These are phyloP conservation scores for Leccinum olivaceopallidum DNA, from an alignment of 768 basidiomycete species.

Conservation along the genomic window DNA sequence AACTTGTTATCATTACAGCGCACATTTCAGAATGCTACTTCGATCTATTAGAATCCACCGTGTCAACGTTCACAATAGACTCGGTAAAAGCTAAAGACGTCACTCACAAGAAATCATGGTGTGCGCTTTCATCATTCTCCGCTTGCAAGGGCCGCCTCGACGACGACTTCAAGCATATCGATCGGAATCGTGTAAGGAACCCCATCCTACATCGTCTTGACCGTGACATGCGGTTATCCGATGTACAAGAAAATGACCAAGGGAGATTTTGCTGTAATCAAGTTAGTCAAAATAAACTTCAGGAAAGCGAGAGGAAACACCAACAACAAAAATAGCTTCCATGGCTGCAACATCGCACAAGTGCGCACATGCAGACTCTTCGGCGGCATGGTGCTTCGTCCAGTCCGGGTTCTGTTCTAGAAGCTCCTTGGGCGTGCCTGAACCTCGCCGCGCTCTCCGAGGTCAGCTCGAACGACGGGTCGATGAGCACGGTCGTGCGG, in stretches of 20 bases:
- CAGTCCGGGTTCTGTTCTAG: not conserved
- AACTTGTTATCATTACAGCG: too few relatives aligned
- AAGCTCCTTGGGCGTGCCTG: not conserved
- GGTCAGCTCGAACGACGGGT: conserved; percentile 12
- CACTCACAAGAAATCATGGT: not conserved
- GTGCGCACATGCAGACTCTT: not conserved
- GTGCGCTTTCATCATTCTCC: not conserved
- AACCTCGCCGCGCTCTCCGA: not conserved
- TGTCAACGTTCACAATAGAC: not conserved
- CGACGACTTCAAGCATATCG: conserved; percentile 14
- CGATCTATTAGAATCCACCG: too few relatives aligned
- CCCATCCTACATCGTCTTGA: conserved; percentile 7
- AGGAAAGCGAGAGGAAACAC: not conserved
- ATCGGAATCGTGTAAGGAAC: conserved; percentile 12
- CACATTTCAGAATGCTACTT: too few relatives aligned
- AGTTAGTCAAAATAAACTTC: too few relatives aligned
- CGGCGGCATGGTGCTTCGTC: conserved; percentile 8
- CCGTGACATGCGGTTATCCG: conserved; percentile 8
- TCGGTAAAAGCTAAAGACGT: not conserved
- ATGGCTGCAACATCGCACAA: not conserved
- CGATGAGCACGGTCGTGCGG: conserved; percentile 15
- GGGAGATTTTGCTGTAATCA: conserved; percentile 19
- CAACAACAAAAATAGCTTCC: conserved; percentile 14
- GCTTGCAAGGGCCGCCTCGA: not conserved
- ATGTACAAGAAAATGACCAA: conserved; percentile 16